Evolutionary conservation across 192 early-diverging fungal genomes (phyloP).

Genomic region (Rhizoclosmatium sp.): DNA sequence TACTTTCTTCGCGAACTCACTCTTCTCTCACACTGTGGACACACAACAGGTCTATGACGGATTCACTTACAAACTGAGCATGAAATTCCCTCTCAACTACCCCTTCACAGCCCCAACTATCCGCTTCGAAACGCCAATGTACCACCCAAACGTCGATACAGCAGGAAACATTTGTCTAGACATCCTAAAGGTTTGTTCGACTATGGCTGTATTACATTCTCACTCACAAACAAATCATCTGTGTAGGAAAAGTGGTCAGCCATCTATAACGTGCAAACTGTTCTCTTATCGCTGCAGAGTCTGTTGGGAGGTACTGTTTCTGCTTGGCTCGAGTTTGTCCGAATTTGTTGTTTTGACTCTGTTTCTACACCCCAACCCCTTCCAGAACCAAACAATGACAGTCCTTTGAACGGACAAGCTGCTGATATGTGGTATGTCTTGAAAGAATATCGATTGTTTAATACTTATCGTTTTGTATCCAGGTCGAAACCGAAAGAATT

Average conservation of each 20-base stretch:
- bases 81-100: constrained; percentile 61
- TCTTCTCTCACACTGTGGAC: no score
- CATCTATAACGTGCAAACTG: constrained; percentile 63
- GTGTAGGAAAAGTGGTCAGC: constrained; percentile 64
- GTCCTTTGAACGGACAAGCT: constrained; percentile 59
- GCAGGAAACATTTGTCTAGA: constrained; percentile 56
- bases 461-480: background rate
- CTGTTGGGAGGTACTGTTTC: constrained; percentile 53
- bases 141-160: constrained; percentile 62
- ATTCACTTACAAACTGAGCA: constrained; percentile 56
- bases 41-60: constrained; percentile 54
- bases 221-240: background rate
- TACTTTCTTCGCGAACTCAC: no score
- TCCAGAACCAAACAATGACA: constrained; percentile 64
- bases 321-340: background rate
- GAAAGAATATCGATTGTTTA: background rate
- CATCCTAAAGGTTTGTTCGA: constrained; percentile 54
- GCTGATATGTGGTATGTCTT: constrained; percentile 53
- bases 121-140: constrained; percentile 54
- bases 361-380: background rate
- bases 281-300: constrained; percentile 63
- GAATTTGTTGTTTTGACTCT: background rate
- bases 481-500: constrained; percentile 32
- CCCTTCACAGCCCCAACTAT: constrained; percentile 59
- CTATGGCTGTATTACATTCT: background rate